Conservation (phyloP, 331 rosid species). For the Saraca asoca region DNA sequence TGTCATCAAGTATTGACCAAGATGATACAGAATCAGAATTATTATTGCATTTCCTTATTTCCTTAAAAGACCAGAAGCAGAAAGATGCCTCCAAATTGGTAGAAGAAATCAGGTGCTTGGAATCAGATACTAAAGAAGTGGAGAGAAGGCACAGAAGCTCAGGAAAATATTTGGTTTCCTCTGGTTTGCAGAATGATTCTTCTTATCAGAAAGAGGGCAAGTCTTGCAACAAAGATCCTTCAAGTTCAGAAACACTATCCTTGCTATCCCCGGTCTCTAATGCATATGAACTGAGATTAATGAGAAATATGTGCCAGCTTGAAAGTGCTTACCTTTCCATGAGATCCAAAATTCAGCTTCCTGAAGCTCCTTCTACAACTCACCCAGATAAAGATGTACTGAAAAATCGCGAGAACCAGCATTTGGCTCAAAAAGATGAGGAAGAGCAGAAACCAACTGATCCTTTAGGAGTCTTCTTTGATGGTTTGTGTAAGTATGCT, state of each 20-base stretch:
- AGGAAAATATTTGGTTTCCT: constrained; percentile 38
- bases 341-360: constrained; percentile 62
- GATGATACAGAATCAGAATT: constrained; percentile 66
- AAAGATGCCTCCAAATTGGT: constrained; percentile 56
- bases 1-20: constrained; percentile 50
- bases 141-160: constrained; percentile 50
- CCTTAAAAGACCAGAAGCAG: constrained; percentile 55
- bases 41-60: constrained; percentile 58
- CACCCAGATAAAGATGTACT: constrained; percentile 51
- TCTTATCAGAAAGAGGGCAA: constrained; percentile 39
- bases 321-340: constrained; percentile 71
- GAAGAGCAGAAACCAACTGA: constrained; percentile 42
- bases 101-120: constrained; percentile 58
- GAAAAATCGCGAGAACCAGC: constrained; percentile 52
- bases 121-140: constrained; percentile 69
- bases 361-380: constrained; percentile 44
- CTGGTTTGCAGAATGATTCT: constrained; percentile 39
- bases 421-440: constrained; percentile 42
- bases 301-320: constrained; percentile 52
- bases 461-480: constrained; percentile 65
- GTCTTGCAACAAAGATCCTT: constrained; percentile 36
- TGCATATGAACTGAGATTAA: constrained; percentile 45
- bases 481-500: constrained; percentile 80
- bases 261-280: constrained; percentile 30
- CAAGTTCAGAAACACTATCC: constrained; percentile 42